A percentile compares a stretch with the other conserved stretches of the same genome.
Conservation (phyloP, 2,329 filamentous ascomycete species). For the Fusarium sp. region DNA sequence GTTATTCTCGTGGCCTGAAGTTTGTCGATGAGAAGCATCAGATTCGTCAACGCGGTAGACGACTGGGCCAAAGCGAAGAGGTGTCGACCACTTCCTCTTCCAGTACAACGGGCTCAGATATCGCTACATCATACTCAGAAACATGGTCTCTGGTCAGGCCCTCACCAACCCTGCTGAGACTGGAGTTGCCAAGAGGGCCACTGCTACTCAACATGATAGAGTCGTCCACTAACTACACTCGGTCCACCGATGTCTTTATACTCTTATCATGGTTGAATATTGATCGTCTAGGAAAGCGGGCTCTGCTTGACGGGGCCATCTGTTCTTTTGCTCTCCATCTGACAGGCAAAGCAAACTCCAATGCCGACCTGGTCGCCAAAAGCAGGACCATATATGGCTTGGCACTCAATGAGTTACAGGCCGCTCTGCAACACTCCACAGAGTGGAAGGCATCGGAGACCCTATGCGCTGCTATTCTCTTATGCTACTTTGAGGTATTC, state of each 20-base stretch:
- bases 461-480: constrained; percentile 52
- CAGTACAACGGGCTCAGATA: constrained; percentile 14
- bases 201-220: constrained; percentile 47
- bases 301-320: constrained; percentile 51
- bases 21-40: constrained; percentile 53
- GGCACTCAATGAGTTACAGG: constrained; percentile 49
- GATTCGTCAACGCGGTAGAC: constrained; percentile 45
- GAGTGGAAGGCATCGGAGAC: constrained; percentile 54
- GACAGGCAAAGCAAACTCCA: constrained; percentile 47
- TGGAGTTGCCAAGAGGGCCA: constrained; percentile 41
- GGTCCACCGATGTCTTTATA: constrained; percentile 35
- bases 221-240: constrained; percentile 24
- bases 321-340: constrained; percentile 51
- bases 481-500: constrained; percentile 52
- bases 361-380: constrained; percentile 44
- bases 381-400: constrained; percentile 52
- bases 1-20: constrained; percentile 52
- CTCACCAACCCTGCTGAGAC: constrained; percentile 21
- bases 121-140: not conserved
- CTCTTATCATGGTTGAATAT: constrained; percentile 43
- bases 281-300: constrained; percentile 47
- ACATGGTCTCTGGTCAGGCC: constrained; percentile 6
- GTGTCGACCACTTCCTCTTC: constrained; percentile 21
- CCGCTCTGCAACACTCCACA: constrained; percentile 48
- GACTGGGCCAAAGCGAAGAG: constrained; percentile 1